These are phyloP conservation scores for Rhodotorula graminis DNA, from an alignment of 768 basidiomycete species.

Conservation along the genomic window DNA sequence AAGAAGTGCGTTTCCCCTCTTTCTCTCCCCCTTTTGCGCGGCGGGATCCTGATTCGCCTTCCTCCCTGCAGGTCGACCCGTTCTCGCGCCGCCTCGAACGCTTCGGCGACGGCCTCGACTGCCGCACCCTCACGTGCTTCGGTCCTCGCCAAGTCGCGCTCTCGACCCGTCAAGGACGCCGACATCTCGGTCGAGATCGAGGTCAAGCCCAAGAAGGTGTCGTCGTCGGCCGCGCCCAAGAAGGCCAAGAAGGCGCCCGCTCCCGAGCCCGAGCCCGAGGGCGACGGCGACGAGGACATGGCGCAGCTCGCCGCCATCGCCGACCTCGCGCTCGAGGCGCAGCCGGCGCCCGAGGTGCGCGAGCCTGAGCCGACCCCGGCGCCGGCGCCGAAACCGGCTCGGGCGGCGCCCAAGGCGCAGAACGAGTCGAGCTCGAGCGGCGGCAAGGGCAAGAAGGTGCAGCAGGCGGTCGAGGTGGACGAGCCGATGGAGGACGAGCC, in stretches of 20 bases:
- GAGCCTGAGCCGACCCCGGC: background rate
- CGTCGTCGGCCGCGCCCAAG: background rate
- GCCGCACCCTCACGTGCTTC: background rate
- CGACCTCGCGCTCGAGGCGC: conserved; percentile 21
- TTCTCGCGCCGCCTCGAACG: conserved; percentile 12
- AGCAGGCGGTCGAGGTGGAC: background rate
- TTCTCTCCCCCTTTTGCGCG: background rate
- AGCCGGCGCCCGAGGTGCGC: background rate
- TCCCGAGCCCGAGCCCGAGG: background rate
- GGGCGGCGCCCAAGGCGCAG: background rate
- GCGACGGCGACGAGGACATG: conserved; percentile 12
- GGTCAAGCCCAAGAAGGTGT: background rate
- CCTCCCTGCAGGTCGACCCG: conserved; percentile 11
- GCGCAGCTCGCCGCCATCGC: conserved; percentile 25
- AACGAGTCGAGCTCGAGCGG: conserved; percentile 5
- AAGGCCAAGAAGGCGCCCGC: conserved; percentile 9
- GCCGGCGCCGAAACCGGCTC: background rate
- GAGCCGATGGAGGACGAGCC: background rate
- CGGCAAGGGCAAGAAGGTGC: conserved; percentile 4
- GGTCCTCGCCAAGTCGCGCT: background rate
- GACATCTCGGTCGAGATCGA: background rate
- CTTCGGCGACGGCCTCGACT: background rate
- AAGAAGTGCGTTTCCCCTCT: conserved; percentile 17
- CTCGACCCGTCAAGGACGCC: background rate
- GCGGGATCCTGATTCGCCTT: background rate